These are phyloP conservation scores for Lactarius psammicola DNA, from an alignment of 768 basidiomycete genomes.

Conservation along the genomic window DNA sequence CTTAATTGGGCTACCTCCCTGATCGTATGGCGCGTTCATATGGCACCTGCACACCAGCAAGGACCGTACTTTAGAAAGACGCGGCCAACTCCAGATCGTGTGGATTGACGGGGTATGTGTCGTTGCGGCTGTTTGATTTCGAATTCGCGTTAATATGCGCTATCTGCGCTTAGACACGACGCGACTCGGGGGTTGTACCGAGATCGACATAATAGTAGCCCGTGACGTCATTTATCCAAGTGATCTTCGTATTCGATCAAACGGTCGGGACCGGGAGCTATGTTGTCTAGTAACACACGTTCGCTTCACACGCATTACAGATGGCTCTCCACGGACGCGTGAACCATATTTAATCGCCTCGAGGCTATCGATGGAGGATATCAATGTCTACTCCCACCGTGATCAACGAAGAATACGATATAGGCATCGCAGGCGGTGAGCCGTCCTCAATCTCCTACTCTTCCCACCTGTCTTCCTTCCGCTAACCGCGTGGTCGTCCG, in stretches of 20 bases:
- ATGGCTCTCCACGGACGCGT: no score
- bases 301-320: no score
- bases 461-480: neutral
- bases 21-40: no score
- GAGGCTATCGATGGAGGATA: neutral
- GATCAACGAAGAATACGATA: conserved; percentile 39
- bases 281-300: neutral
- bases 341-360: neutral
- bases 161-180: neutral
- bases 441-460: neutral
- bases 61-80: no score
- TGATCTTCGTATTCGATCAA: neutral
- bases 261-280: neutral
- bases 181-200: neutral
- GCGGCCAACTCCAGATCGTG: no score
- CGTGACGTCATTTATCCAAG: neutral
- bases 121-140: no score
- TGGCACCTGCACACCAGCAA: no score
- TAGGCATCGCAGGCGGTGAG: conserved; percentile 61
- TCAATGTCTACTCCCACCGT: conserved; percentile 4
- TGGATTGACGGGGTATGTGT: no score
- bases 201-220: neutral
- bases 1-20: no score
- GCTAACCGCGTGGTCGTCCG: no score
- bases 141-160: no score